phyloP scores from a whole-genome alignment of 495 filamentous ascomycete species.

The Pyrenopolyporus hunteri region DNA sequence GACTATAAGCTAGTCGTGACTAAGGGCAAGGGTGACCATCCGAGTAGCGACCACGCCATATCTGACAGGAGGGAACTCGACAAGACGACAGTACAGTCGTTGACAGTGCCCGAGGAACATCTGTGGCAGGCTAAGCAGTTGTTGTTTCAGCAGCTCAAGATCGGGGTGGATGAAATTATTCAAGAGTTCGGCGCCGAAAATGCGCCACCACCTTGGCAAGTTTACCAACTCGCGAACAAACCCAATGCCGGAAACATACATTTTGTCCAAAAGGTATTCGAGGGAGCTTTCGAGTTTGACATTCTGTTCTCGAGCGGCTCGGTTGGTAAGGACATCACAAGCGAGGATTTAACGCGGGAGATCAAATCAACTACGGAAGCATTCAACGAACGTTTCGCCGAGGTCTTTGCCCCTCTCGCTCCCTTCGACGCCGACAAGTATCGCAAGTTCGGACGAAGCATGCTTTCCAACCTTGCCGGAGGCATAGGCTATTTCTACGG shows the following conservation, averaged over 20 bases:
- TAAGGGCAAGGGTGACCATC: conserved; percentile 66
- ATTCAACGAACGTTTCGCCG: conserved; percentile 76
- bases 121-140: conserved; percentile 90
- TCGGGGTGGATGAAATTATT: conserved; percentile 70
- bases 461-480: conserved; percentile 93
- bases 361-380: conserved; percentile 67
- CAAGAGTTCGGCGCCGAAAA: conserved; percentile 70
- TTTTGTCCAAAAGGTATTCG: conserved; percentile 89
- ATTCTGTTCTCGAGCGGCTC: conserved; percentile 87
- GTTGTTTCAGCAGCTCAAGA: conserved; percentile 79
- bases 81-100: conserved; percentile 79
- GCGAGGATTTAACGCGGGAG: conserved; percentile 70
- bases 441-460: conserved; percentile 78
- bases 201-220: conserved; percentile 81
- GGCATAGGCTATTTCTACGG: conserved; percentile 97
- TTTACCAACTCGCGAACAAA: conserved; percentile 76
- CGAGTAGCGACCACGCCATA: conserved; percentile 61
- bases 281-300: conserved; percentile 93
- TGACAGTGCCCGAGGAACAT: conserved; percentile 67
- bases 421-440: conserved; percentile 80
- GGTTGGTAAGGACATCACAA: conserved; percentile 60
- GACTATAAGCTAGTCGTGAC: conserved; percentile 84
- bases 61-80: conserved; percentile 68
- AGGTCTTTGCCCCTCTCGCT: conserved; percentile 72
- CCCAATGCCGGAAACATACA: conserved; percentile 82